These are phyloP conservation scores for Adansonia digitata DNA, from an alignment of 345 rosid species.

Conservation along the genomic window DNA sequence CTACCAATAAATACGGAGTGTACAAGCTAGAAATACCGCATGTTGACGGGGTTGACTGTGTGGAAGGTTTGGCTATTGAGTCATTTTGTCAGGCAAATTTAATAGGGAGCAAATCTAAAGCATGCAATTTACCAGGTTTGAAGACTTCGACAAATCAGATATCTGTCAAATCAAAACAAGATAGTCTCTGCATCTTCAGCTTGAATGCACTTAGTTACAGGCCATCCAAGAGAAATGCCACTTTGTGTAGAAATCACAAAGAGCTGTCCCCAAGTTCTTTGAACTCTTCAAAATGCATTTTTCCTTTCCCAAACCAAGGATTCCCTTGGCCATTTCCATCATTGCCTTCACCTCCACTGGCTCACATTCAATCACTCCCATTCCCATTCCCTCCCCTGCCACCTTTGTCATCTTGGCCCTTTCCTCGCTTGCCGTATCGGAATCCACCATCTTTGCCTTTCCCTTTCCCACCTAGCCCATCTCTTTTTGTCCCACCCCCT, in stretches of 20 bases:
- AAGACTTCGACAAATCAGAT: slow-evolving; percentile 55
- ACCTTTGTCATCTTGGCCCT: slow-evolving; percentile 22
- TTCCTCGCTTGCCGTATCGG: neutral
- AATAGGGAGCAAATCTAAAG: slow-evolving; percentile 33
- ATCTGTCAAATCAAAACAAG: slow-evolving; percentile 65
- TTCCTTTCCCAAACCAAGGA: slow-evolving; percentile 56
- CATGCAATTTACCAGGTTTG: slow-evolving; percentile 52
- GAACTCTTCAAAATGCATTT: slow-evolving; percentile 51
- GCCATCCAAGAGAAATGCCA: slow-evolving; percentile 49
- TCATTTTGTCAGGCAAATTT: slow-evolving; percentile 55
- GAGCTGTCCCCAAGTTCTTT: slow-evolving; percentile 21
- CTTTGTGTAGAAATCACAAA: slow-evolving; percentile 41
- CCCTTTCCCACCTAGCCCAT: slow-evolving; percentile 28
- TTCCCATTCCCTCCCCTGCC: slow-evolving; percentile 23
- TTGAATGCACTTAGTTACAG: slow-evolving; percentile 62
- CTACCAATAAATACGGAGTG: slow-evolving; percentile 57
- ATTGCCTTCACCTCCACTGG: slow-evolving; percentile 29
- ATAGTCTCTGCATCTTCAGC: slow-evolving; percentile 80
- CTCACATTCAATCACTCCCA: no score
- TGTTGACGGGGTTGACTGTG: slow-evolving; percentile 78
- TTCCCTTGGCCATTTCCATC: slow-evolving; percentile 49
- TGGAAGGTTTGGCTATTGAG: slow-evolving; percentile 53
- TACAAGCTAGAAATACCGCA: slow-evolving; percentile 67
- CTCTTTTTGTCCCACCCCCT: slow-evolving; percentile 36
- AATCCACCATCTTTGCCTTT: slow-evolving; percentile 13